Evolutionary conservation across 345 rosid genomes (phyloP), one percentile per base, ranked within the genome.

Genomic region (Populus alba): DNA sequence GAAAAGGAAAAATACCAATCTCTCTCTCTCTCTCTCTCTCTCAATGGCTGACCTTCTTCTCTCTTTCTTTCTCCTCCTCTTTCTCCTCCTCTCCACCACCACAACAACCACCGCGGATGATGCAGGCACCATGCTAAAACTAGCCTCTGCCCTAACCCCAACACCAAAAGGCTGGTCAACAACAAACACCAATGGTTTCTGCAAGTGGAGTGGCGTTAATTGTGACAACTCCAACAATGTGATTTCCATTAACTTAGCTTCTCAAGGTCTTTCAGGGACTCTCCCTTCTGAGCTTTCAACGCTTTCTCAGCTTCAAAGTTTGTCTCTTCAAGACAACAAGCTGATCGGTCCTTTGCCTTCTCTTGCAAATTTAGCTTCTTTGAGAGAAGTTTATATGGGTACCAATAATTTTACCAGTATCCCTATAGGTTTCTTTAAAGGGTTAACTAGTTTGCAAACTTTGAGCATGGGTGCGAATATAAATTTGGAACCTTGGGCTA

Each of bases 271-370:
- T 62, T 27, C 87, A 8, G 97, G 97, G 39, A 70, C 47, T 20
- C 71, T 93, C 4, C 80, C 97, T 0, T 41, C 90, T 0, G 91
- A 86, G 62, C 82, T 95, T 75, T 83, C 90, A 47, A 59, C 91
- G 35, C 91, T 95, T 17, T 77, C 94, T 2, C 68, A 86, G 71
- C 97, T 95, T 43, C 78, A 75, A 7, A 47, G 75, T 16, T 70
- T 93, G 33, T 53, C 86, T 66, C 31, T 93, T 29, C 94, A 90
- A 75, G 57, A 35, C 18, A 95, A 95, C 77, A 59, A 73, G 1
- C 87, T 95, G 71, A 22, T 83, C 8, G 98, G 99, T 3, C 25
- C 83, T 27, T 31, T 95, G 20, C 98, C 98, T 4, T 87, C 93
- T 10, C 77, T 95, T 18, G 85, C 96, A 53, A 82, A 81, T 6